Conservation (phyloP, 108 stramenopile genomes). For the Nitzschia putrida region DNA sequence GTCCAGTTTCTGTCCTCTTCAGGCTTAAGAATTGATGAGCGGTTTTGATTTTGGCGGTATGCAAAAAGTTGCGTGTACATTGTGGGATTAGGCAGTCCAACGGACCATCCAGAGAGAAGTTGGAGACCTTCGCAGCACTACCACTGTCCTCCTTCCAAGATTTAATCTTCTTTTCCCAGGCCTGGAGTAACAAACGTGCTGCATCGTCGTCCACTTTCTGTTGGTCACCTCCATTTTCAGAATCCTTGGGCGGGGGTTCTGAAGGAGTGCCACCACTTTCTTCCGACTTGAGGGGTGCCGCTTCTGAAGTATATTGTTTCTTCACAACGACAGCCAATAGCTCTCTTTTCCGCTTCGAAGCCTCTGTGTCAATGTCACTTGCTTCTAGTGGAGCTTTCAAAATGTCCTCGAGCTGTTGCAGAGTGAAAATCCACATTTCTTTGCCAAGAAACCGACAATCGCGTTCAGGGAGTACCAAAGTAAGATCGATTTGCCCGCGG, state of each 20-base stretch:
- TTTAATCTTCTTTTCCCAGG: too few species aligned
- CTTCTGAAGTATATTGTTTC: background rate
- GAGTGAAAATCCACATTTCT: slow-evolving; percentile 49
- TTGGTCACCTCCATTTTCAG: too few species aligned
- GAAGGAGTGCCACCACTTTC: too few species aligned
- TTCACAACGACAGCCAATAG: slow-evolving; percentile 12
- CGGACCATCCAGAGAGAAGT: slow-evolving; percentile 44
- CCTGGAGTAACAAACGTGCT: too few species aligned
- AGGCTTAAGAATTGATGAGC: slow-evolving; percentile 31
- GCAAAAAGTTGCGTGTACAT: slow-evolving; percentile 36
- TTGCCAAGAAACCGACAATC: slow-evolving; percentile 44
- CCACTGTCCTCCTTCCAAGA: too few species aligned
- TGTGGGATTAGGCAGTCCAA: slow-evolving; percentile 36
- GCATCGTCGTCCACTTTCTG: too few species aligned
- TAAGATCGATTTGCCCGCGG: slow-evolving; percentile 35
- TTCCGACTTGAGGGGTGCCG: too few species aligned
- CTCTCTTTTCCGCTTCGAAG: background rate
- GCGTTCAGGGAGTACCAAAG: slow-evolving; percentile 24
- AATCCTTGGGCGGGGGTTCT: too few species aligned
- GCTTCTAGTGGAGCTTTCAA: slow-evolving; percentile 5
- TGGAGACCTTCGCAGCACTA: too few species aligned
- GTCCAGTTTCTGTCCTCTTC: slow-evolving; percentile 47
- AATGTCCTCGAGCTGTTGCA: slow-evolving; percentile 40
- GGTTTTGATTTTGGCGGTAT: slow-evolving; percentile 26
- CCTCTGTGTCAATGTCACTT: background rate